Evolutionary conservation across 495 filamentous ascomycete genomes (phyloP).

Genomic region (Hypoxylon intermedium): DNA sequence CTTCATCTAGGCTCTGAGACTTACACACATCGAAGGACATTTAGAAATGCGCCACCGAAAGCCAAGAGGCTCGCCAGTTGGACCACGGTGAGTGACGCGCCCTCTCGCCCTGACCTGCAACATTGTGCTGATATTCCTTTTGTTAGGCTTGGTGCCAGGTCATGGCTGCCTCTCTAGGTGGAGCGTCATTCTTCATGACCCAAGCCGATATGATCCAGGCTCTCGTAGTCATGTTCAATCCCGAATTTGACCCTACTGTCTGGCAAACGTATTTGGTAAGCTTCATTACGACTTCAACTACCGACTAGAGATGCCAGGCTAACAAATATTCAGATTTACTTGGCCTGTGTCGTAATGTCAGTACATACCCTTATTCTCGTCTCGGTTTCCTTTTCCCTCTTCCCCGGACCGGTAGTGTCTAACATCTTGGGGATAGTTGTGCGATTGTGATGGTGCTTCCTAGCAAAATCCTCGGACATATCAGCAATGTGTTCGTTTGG

Average conservation of each 20-base stretch:
- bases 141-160: conserved; percentile 6
- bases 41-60: not conserved
- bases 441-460: conserved; percentile 10
- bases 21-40: conserved; percentile 3
- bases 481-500: conserved; percentile 9
- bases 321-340: conserved; percentile 3
- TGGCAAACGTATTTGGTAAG: conserved; percentile 10
- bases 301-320: not conserved
- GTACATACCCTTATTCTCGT: not conserved
- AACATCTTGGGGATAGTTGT: not conserved
- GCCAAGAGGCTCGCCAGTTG: conserved; percentile 1
- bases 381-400: not conserved
- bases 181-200: conserved; percentile 12
- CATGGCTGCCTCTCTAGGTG: conserved; percentile 6
- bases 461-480: conserved; percentile 5
- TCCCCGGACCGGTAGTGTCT: not conserved
- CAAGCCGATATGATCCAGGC: conserved; percentile 13
- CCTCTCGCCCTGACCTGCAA: not conserved
- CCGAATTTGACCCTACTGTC: conserved; percentile 2
- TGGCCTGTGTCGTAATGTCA: conserved; percentile 6
- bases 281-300: not conserved
- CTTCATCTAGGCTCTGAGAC: not conserved
- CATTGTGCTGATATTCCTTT: not conserved
- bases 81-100: conserved; percentile 4
- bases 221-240: conserved; percentile 11